Base-by-base conservation (phyloP, 306 rosid genomes). In the Fagus sylvatica region DNA sequence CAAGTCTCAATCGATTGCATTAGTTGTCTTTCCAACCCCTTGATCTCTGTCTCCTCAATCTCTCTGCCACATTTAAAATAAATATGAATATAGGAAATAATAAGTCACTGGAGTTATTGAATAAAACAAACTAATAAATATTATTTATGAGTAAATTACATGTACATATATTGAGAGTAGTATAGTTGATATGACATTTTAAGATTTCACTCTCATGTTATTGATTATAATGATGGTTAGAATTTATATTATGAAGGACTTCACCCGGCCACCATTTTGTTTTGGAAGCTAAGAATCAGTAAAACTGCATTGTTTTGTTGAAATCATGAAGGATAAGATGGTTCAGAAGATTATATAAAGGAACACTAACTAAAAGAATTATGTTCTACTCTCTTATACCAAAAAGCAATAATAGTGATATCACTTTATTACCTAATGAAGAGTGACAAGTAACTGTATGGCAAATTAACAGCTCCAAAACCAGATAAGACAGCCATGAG, bases 401-500 rank as follows among this genome's bases (percentile, higher is more conserved):
- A 66, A 41, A 67, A 36, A 33, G 64, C 56, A 72, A 69, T 41
- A 48, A 33, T 32, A 53, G 17, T 66, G 73, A 54, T 15, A 46
- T 22, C 4, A 37, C 37, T 37, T 33, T 36, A 53, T 60, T 76
- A 90, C 95, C 96, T 83, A 76, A 95, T 93, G 87, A 95, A 95
- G 80, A 95, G 98, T 33, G 99, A 95, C 69, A 95, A 78, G 75
- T 91, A 95, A 86, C 94, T 91, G 84, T 90, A 95, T 2, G 97
- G 99, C 83, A 95, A 82, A 86, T 95, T 95, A 41, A 95, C 97
- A 66, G 98, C 98, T 69, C 99, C 99, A 78, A 95, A 95, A 56
- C 99, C 98, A 73, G 97, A 93, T 42, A 95, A 82, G 62, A 95
- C 97, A 56, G 98, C 93, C 98, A 95, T 95, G 83, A 95, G 87